Evolutionary conservation across 306 rosid genomes (phyloP), one percentile per base, ranked within the genome.

Genomic region (Morella rubra): DNA sequence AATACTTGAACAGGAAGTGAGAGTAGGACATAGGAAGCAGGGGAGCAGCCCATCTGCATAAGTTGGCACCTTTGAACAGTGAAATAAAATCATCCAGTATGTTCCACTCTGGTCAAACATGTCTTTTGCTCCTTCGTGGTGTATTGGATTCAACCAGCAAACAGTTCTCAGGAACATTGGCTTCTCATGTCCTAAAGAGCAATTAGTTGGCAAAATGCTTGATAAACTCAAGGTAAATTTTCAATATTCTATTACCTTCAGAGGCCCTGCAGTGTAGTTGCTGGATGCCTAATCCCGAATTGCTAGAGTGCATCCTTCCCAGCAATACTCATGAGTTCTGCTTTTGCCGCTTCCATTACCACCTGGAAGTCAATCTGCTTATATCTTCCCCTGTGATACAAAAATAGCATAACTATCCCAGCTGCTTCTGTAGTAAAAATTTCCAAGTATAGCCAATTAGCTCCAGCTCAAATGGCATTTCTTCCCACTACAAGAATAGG

Each of bases 311-410:
- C 66, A 70, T 86, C 91, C 79, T 90, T 90, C 64, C 91, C 84
- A 44, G 87, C 86, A 73, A 67, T 53, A 46, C 86, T 90, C 76
- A 84, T 77, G 47, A 92, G 90, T 79, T 92, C 97, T 53, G 67
- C 88, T 88, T 80, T 88, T 37, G 98, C 97, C 65, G 93, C 96
- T 82, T 95, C 97, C 92, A 88, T 92, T 76, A 90, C 84, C 71
- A 70, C 86, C 50, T 79, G 87, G 80, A 92, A 95, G 76, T 89
- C 89, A 24, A 84, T 42, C 50, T 82, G 61, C n/a, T 76, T 87
- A 82, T 92, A 95, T 88, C 98, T 88, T 81, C 97, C 98, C 98
- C 98, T 95, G 92, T 58, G 79, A 69, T 67, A 72, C 74, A 87
- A 76, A 84, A 78, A 77, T 70, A 37, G 71, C 75, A 71, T 42